These are phyloP conservation scores for Penicillium sp. DNA, from an alignment of 2,329 filamentous ascomycete species.

Conservation along the genomic window DNA sequence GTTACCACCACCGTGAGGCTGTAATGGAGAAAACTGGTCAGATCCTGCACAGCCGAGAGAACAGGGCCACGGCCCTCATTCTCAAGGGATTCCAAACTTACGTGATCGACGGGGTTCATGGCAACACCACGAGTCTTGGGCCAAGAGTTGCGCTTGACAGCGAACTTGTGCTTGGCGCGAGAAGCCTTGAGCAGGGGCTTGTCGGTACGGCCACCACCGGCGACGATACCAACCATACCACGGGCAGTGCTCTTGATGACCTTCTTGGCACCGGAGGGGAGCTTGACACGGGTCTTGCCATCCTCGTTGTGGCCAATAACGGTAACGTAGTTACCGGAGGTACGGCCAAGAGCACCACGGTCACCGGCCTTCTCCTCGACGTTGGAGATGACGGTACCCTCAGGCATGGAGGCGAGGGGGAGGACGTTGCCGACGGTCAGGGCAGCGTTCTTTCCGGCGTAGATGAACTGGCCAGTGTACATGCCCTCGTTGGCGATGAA, in stretches of 20 bases:
- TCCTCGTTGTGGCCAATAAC: slow-evolving; percentile 98
- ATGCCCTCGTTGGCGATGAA: slow-evolving; percentile 99
- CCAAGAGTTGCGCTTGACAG: slow-evolving; percentile 99
- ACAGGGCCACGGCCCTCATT: too few relatives aligned
- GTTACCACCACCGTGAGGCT: slow-evolving; percentile 97
- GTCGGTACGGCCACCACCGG: slow-evolving; percentile 98
- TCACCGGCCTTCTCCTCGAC: slow-evolving; percentile 99
- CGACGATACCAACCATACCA: slow-evolving; percentile 99
- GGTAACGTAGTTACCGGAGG: slow-evolving; percentile 98
- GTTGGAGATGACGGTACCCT: slow-evolving; percentile 99
- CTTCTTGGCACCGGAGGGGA: slow-evolving; percentile 98
- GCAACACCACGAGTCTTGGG: slow-evolving; percentile 99
- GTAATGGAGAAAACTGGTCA: slow-evolving; percentile 20
- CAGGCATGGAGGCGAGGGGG: slow-evolving; percentile 85
- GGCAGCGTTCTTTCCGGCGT: slow-evolving; percentile 97
- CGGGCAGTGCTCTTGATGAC: slow-evolving; percentile 83
- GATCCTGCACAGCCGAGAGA: slow-evolving; percentile 5
- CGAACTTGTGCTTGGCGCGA: slow-evolving; percentile 99
- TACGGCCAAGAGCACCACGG: slow-evolving; percentile 91
- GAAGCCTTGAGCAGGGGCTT: slow-evolving; percentile 99
- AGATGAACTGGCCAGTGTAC: slow-evolving; percentile 99
- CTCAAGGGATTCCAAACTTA: slow-evolving; percentile 35
- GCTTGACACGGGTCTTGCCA: slow-evolving; percentile 99
- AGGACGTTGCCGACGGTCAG: slow-evolving; percentile 98
- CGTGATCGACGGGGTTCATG: slow-evolving; percentile 99